Evolutionary conservation across 495 filamentous ascomycete species (phyloP).

Genomic region (Penicillium riverlandense): DNA sequence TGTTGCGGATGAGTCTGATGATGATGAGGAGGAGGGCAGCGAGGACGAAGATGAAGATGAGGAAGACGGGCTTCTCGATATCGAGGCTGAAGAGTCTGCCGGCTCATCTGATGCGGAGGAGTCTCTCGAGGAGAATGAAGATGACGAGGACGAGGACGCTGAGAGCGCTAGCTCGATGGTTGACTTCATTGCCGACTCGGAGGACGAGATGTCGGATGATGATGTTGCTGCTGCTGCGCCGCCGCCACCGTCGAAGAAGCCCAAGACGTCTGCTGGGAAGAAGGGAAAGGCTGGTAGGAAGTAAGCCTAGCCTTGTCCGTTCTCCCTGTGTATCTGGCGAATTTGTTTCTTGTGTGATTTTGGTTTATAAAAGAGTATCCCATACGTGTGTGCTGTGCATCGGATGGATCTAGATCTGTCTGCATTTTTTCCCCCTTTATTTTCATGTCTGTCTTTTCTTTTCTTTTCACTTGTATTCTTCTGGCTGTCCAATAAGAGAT

Average conservation of each 20-base stretch:
- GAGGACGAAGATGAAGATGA: slow-evolving; percentile 36
- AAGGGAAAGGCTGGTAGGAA: slow-evolving; percentile 30
- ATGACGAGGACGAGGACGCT: slow-evolving; percentile 34
- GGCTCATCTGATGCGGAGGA: slow-evolving; percentile 43
- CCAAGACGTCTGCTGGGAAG: slow-evolving; percentile 17
- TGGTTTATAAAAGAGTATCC: slow-evolving; percentile 9
- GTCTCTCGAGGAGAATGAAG: slow-evolving; percentile 37
- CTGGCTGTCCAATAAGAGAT: neutral
- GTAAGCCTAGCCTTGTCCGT: slow-evolving; percentile 4
- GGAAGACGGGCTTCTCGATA: slow-evolving; percentile 33
- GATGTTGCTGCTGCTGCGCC: slow-evolving; percentile 15
- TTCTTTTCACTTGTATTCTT: neutral
- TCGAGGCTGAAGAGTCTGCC: slow-evolving; percentile 40
- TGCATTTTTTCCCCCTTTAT: slow-evolving; percentile 8
- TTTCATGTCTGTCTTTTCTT: neutral
- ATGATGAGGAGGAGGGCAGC: slow-evolving; percentile 32
- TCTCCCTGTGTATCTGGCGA: too few species aligned
- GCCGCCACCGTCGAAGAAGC: slow-evolving; percentile 33
- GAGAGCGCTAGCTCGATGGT: slow-evolving; percentile 37
- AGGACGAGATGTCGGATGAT: slow-evolving; percentile 35
- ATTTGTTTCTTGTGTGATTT: neutral
- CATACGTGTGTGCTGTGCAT: slow-evolving; percentile 7
- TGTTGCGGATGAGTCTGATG: slow-evolving; percentile 29
- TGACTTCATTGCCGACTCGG: slow-evolving; percentile 41
- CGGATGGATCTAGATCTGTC: neutral